Conservation (phyloP, 2,329 filamentous ascomycete species). For the Chrysoporthe cubensis region DNA sequence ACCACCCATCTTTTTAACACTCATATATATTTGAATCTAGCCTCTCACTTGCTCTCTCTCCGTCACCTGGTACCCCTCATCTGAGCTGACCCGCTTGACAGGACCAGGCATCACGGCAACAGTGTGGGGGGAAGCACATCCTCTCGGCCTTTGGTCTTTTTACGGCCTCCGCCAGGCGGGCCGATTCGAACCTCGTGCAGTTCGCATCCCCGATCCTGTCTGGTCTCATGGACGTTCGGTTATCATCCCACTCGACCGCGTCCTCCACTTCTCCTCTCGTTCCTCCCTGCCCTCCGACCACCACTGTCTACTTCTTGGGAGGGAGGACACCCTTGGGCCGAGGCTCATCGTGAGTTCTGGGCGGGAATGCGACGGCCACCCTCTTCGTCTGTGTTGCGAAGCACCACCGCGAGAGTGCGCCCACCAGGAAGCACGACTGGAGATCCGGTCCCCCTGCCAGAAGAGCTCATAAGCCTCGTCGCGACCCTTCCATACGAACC, state of each 20-base stretch:
- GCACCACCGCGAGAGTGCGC: slow-evolving; percentile 7
- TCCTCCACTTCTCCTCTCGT: slow-evolving; percentile 2
- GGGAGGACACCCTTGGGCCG: slow-evolving; percentile 8
- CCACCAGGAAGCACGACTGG: slow-evolving; percentile 7
- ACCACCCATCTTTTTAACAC: not conserved
- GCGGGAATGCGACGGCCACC: slow-evolving; percentile 15
- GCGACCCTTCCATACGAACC: slow-evolving; percentile 34
- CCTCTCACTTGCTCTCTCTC: not conserved
- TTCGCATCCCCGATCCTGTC: slow-evolving; percentile 9
- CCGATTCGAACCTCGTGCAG: slow-evolving; percentile 17
- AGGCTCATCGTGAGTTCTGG: not conserved
- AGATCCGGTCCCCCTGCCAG: slow-evolving; percentile 30
- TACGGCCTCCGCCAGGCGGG: slow-evolving; percentile 14
- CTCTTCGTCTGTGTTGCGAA: slow-evolving; percentile 11
- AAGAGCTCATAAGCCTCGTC: slow-evolving; percentile 36
- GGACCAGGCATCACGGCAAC: not conserved
- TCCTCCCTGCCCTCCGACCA: slow-evolving; percentile 13
- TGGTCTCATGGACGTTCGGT: slow-evolving; percentile 21
- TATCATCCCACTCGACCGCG: slow-evolving; percentile 7
- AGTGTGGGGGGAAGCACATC: slow-evolving; percentile 1
- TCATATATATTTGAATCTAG: not conserved
- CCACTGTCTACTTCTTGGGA: slow-evolving; percentile 2
- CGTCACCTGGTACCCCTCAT: not conserved
- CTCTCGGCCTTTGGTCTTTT: not conserved
- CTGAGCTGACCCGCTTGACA: not conserved